Evolutionary conservation across 176 grass and related monocot species (phyloP).

Genomic region (Coix lacrymajobi): DNA sequence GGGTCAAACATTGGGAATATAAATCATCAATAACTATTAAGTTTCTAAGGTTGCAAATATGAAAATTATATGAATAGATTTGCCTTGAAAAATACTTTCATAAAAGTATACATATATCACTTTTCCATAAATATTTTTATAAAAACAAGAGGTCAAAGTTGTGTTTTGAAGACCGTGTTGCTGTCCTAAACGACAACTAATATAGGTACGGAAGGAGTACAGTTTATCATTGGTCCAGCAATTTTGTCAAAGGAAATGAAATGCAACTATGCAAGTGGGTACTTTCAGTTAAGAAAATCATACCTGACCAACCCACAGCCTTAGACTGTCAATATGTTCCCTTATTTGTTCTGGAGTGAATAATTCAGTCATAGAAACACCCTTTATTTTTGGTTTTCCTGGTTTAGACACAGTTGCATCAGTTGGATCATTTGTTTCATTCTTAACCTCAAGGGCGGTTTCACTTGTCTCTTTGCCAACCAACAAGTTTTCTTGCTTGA

Average conservation of each 20-base stretch:
- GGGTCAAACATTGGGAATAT: no score
- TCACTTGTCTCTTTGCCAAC: slow-evolving; percentile 55
- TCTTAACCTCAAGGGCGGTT: slow-evolving; percentile 55
- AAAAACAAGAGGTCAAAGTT: no score
- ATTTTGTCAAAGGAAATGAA: slow-evolving; percentile 1
- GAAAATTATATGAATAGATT: no score
- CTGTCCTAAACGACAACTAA: no score
- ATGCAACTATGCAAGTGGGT: not conserved
- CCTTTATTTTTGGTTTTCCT: slow-evolving; percentile 98
- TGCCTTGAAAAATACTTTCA: no score
- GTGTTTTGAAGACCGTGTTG: no score
- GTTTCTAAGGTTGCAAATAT: no score
- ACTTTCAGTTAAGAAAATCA: not conserved
- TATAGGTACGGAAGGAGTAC: no score
- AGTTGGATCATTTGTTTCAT: slow-evolving; percentile 61
- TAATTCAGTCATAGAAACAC: slow-evolving; percentile 94
- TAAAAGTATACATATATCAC: no score
- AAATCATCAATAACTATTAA: no score
- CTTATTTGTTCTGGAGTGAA: slow-evolving; percentile 95
- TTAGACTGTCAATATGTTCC: slow-evolving; percentile 85
- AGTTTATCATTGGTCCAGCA: slow-evolving; percentile 14
- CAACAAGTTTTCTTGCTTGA: slow-evolving; percentile 70
- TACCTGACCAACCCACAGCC: slow-evolving; percentile 98
- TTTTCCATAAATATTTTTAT: no score
- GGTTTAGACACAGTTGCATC: slow-evolving; percentile 72